Evolutionary conservation across 2,329 filamentous ascomycete genomes (phyloP).

Genomic region (Colletotrichum incanum): DNA sequence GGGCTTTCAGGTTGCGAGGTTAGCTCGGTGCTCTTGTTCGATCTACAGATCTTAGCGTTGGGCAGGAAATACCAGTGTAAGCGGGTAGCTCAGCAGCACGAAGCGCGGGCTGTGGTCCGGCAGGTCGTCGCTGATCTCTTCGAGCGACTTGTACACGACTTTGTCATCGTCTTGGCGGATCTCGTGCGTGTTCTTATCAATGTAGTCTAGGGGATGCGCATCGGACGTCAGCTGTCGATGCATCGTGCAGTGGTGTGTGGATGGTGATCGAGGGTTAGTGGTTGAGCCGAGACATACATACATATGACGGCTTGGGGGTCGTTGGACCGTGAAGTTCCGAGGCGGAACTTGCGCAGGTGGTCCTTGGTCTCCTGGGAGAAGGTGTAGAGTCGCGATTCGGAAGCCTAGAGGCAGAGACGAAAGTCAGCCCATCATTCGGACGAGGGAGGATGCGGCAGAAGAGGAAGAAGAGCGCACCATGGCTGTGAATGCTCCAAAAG

Average conservation of each 20-base stretch:
- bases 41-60: not conserved
- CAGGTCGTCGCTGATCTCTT: constrained; percentile 88
- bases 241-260: not conserved
- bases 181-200: constrained; percentile 91
- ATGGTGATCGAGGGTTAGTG: not conserved
- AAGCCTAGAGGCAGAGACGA: constrained; percentile 63
- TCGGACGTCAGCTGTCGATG: not conserved
- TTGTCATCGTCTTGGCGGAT: constrained; percentile 87
- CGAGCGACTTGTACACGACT: constrained; percentile 83
- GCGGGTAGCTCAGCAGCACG: constrained; percentile 89
- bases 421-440: constrained; percentile 30
- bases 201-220: constrained; percentile 76
- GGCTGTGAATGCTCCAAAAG: not conserved
- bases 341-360: constrained; percentile 93
- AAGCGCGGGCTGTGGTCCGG: constrained; percentile 94
- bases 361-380: constrained; percentile 93
- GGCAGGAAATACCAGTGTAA: constrained; percentile 79
- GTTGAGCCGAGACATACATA: constrained; percentile 68
- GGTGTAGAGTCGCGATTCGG: constrained; percentile 91
- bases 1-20: constrained; percentile 64
- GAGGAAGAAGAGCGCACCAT: constrained; percentile 28
- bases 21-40: not conserved
- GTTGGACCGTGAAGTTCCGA: constrained; percentile 89
- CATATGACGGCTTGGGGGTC: constrained; percentile 94
- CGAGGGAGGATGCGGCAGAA: not conserved